These are phyloP conservation scores for Citeromyces nyonsensis DNA, from an alignment of 805 yeast species.

Conservation along the genomic window DNA sequence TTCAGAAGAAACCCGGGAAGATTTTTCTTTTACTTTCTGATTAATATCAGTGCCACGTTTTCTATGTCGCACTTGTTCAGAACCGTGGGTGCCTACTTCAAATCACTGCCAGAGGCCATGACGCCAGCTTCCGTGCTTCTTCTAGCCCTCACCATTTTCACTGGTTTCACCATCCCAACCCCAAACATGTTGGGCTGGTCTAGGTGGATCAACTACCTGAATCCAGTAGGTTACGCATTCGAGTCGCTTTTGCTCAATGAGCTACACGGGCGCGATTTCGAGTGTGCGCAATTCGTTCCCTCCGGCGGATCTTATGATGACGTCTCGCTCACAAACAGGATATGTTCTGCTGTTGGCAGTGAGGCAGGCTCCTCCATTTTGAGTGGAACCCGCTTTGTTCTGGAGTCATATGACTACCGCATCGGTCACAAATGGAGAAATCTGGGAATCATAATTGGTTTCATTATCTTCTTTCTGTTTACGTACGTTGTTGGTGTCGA, in stretches of 20 bases:
- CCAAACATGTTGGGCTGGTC: slow-evolving; percentile 48
- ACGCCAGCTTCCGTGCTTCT: slow-evolving; percentile 39
- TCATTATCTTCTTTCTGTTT: slow-evolving; percentile 32
- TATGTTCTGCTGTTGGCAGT: slow-evolving; percentile 35
- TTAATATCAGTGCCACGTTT: slow-evolving; percentile 25
- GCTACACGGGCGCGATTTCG: slow-evolving; percentile 27
- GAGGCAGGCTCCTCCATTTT: slow-evolving; percentile 34
- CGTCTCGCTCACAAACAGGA: slow-evolving; percentile 7
- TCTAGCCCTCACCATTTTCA: slow-evolving; percentile 29
- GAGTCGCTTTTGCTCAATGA: slow-evolving; percentile 46
- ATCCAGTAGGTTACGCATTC: slow-evolving; percentile 42
- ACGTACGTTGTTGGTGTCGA: slow-evolving; percentile 42
- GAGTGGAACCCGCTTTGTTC: slow-evolving; percentile 43
- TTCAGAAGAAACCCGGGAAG: slow-evolving; percentile 34
- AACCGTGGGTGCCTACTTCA: slow-evolving; percentile 31
- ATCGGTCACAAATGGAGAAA: slow-evolving; percentile 66
- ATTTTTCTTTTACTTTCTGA: slow-evolving; percentile 34
- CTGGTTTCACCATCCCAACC: slow-evolving; percentile 46
- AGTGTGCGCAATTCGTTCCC: slow-evolving; percentile 34
- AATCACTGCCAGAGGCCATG: slow-evolving; percentile 35
- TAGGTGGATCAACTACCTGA: slow-evolving; percentile 45
- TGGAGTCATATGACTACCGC: slow-evolving; percentile 29
- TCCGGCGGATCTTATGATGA: slow-evolving; percentile 17
- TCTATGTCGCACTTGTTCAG: slow-evolving; percentile 41
- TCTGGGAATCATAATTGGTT: slow-evolving; percentile 52